Base-by-base conservation (phyloP, 148 eudicot species). In the Camellia japonica region DNA sequence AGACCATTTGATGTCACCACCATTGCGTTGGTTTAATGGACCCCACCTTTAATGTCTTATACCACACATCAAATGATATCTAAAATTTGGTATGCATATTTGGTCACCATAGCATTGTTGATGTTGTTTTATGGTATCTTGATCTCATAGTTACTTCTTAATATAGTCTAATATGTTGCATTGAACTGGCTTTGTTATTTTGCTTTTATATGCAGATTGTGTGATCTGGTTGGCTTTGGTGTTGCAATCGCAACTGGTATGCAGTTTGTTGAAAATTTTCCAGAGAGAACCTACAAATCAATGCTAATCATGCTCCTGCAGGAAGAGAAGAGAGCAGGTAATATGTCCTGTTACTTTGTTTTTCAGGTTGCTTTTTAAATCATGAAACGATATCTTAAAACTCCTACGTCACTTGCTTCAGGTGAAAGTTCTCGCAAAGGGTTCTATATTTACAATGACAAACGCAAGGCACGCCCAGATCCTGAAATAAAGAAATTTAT, bases 241-340 rank as follows among this genome's bases (percentile, higher is more conserved):
- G 99, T 95, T 80, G 97, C 91, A 3, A 55, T 95, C 75, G 99
- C 97, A 73, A 93, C 93, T 62, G 93, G 92, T 18, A 78, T 78
- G 59, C 97, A 93, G 76, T 95, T 87, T 75, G 82, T 95, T 71
- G 80, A 87, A 82, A 91, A 92, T 84, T 93, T 93, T 82, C 90
- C 96, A 0, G 99, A 93, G 71, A 92, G 99, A 82, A 87, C 93
- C 44, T 95, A 93, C 78, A 93, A 87, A 80, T 95, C 99, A 23
- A 87, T 90, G 94, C 65, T 95, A 67, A 88, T 95, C 56, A 97
- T 97, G 44, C 92, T 95, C 55, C 79, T 95, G 99, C 96, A 90
- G 87, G 97, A 95, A 88, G 99, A 93, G 83, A 93, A 95, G 83
- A 93, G 99, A 85, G 94, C 92, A 61, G 99, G 99, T 93, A 87